Percentiles rank a stretch among this genome's conserved stretches.
Conservation (phyloP, 129 eudicot genomes). For the Daucus carota region DH1_v3.0 NC_030384.2:50132001-50132500, state of each 20-base stretch:
- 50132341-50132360: conserved; percentile 43
- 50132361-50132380: conserved; percentile 85
- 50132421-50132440: conserved; percentile 71
- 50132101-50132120: conserved; percentile 30
- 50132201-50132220: conserved; percentile 34
- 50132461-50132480: conserved; percentile 74
- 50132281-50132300: conserved; percentile 30
- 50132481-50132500: conserved; percentile 68
- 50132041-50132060: conserved; percentile 30
- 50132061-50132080: conserved; percentile 34
- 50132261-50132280: conserved; percentile 25
- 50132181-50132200: conserved; percentile 71
- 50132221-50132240: conserved; percentile 44
- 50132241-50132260: conserved; percentile 25
- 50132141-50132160: conserved; percentile 35
- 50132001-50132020: conserved; percentile 64
- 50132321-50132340: conserved; percentile 39
- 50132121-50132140: conserved; percentile 38
- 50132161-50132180: conserved; percentile 61
- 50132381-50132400: conserved; percentile 61
- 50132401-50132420: conserved; percentile 66
- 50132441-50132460: conserved; percentile 85
- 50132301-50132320: conserved; percentile 25
- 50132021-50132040: conserved; percentile 50
- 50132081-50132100: conserved; percentile 21